phyloP scores from a whole-genome alignment of 1,284 basidiomycete species.

The Crepidotus sp. region DNA sequence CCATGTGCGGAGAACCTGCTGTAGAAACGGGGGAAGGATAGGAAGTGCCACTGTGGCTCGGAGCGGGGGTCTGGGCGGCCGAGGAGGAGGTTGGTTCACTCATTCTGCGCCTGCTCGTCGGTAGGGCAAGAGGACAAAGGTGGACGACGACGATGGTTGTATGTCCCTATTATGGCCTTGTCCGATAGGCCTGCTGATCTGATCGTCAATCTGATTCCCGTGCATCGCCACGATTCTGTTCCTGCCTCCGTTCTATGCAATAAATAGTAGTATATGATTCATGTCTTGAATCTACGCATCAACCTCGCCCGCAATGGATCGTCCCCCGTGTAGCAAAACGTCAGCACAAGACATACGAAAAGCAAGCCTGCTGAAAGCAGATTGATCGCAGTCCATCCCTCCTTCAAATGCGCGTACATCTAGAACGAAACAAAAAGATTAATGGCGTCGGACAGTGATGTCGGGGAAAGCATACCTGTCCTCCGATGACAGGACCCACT shows the following conservation, averaged over 20 bases:
- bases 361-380: slow-evolving; percentile 38
- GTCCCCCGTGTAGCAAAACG: slow-evolving; percentile 34
- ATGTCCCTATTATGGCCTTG: neutral
- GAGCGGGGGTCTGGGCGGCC: neutral
- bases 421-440: slow-evolving; percentile 21
- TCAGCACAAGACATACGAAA: slow-evolving; percentile 29
- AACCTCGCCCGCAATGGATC: slow-evolving; percentile 29
- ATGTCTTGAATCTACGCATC: neutral
- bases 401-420: slow-evolving; percentile 46
- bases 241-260: no score
- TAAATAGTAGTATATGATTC: neutral
- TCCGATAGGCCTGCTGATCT: no score
- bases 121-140: neutral
- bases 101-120: neutral
- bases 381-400: slow-evolving; percentile 52
- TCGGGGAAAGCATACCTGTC: slow-evolving; percentile 37
- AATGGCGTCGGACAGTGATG: neutral
- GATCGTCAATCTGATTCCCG: neutral
- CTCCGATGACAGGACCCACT: slow-evolving; percentile 64
- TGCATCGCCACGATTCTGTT: neutral
- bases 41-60: slow-evolving; percentile 14
- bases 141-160: neutral
- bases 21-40: slow-evolving; percentile 24
- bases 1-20: slow-evolving; percentile 16
- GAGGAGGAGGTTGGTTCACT: slow-evolving; percentile 1